phyloP scores from a whole-genome alignment of 164 flowering plant genomes.

The Dillenia suffruticosa region DNA sequence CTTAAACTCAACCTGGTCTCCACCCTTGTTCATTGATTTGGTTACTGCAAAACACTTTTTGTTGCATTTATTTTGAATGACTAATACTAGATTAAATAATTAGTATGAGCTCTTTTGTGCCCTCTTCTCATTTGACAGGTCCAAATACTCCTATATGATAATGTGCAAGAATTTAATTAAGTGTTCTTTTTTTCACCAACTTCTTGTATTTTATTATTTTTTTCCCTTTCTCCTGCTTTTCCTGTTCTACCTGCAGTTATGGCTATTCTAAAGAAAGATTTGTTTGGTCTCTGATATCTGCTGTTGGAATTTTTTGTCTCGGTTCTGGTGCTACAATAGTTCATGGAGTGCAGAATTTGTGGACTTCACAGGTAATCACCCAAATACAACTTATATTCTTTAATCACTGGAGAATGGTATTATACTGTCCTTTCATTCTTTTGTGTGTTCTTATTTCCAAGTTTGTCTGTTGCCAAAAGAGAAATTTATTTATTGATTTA shows the following conservation, averaged over 20 bases:
- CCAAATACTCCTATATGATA: too few relatives aligned
- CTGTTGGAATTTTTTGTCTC: constrained; percentile 98
- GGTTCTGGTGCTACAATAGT: constrained; percentile 99
- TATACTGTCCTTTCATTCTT: not conserved
- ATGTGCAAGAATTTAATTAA: not conserved
- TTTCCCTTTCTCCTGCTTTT: not conserved
- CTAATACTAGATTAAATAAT: too few relatives aligned
- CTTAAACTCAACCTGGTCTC: too few relatives aligned
- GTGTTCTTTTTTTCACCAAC: not conserved
- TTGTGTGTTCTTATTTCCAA: not conserved
- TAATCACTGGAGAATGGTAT: not conserved
- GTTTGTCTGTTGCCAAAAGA: not conserved
- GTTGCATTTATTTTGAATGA: too few relatives aligned
- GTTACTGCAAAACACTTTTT: too few relatives aligned
- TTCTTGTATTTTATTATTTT: constrained; percentile 2
- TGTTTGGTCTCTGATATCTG: constrained; percentile 99
- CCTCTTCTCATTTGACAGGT: too few relatives aligned
- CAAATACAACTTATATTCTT: not conserved
- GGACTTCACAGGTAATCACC: constrained; percentile 66
- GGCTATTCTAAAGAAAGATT: constrained; percentile 98
- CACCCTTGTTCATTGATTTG: too few relatives aligned
- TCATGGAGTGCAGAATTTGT: constrained; percentile 89
- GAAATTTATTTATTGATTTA: constrained; percentile 11
- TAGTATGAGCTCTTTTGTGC: too few relatives aligned
- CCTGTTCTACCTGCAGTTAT: constrained; percentile 44